Conservation (phyloP, 805 yeast genomes). For the Suhomyces kilbournensis region DNA sequence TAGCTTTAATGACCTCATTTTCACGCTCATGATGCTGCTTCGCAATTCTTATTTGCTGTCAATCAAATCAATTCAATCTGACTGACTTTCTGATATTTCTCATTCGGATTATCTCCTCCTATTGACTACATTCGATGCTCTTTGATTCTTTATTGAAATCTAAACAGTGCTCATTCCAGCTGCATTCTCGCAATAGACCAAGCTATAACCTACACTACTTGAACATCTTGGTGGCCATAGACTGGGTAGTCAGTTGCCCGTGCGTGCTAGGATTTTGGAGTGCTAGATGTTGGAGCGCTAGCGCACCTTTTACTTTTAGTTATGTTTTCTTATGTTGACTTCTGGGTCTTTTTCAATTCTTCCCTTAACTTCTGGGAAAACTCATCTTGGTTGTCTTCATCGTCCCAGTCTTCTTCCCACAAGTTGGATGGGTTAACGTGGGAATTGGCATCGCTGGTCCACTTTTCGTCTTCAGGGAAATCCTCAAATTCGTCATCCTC, state of each 20-base stretch:
- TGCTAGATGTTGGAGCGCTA: background rate
- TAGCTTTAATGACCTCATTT: background rate
- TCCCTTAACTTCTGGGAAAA: slow-evolving; percentile 71
- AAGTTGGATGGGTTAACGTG: slow-evolving; percentile 56
- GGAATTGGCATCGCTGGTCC: slow-evolving; percentile 60
- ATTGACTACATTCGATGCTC: background rate
- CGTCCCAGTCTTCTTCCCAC: slow-evolving; percentile 99
- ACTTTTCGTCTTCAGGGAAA: slow-evolving; percentile 80
- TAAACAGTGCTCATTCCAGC: background rate
- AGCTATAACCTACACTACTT: background rate
- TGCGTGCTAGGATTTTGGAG: background rate
- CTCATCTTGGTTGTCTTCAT: slow-evolving; percentile 89
- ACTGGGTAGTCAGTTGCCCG: background rate
- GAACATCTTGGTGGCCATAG: background rate
- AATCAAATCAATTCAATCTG: background rate
- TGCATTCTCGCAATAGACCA: background rate
- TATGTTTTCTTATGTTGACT: background rate
- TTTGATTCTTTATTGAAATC: background rate
- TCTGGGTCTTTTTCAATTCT: slow-evolving; percentile 26
- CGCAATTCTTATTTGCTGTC: too few species aligned
- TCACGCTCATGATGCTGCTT: background rate
- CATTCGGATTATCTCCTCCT: background rate
- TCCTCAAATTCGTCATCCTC: slow-evolving; percentile 98
- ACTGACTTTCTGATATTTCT: background rate
- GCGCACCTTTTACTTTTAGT: background rate